phyloP scores from a whole-genome alignment of 306 rosid genomes.

The Glycine tomentella region DNA sequence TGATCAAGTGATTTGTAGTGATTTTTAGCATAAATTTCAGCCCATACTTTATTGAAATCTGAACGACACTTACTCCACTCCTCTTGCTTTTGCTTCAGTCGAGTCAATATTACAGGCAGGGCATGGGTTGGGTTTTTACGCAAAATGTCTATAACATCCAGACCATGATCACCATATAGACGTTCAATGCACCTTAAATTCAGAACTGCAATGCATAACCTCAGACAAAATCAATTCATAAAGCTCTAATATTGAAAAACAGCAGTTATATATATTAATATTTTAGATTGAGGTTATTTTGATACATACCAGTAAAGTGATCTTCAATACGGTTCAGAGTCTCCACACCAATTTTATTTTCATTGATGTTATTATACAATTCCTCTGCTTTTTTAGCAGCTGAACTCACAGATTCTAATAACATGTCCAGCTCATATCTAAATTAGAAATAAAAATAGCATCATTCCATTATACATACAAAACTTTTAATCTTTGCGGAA shows the following conservation, averaged over 20 bases:
- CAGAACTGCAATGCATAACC: conserved; percentile 62
- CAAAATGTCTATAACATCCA: conserved; percentile 91
- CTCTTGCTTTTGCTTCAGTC: conserved; percentile 96
- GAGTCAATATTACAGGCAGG: conserved; percentile 84
- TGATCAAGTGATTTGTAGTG: conserved; percentile 99
- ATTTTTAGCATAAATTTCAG: conserved; percentile 92
- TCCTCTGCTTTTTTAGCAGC: conserved; percentile 90
- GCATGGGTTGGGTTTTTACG: conserved; percentile 86
- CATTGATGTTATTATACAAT: conserved; percentile 68
- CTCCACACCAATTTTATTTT: conserved; percentile 69
- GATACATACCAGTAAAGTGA: conserved; percentile 80
- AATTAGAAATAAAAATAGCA: conserved; percentile 39
- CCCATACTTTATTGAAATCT: conserved; percentile 98
- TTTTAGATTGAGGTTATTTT: conserved; percentile 35
- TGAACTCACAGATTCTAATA: conserved; percentile 93
- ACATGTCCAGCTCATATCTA: conserved; percentile 99
- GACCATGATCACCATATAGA: conserved; percentile 97
- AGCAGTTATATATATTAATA: conserved; percentile 17
- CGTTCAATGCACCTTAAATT: conserved; percentile 97
- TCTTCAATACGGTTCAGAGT: conserved; percentile 72
- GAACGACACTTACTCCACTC: conserved; percentile 95
- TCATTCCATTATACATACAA: conserved; percentile 31
- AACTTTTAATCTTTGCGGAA: conserved; percentile 35
- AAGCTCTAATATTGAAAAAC: conserved; percentile 28
- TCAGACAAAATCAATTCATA: conserved; percentile 33